Percentiles rank a stretch among this genome's conserved stretches.
Conservation (phyloP, 768 basidiomycete species). For the Russula brevipes region DNA sequence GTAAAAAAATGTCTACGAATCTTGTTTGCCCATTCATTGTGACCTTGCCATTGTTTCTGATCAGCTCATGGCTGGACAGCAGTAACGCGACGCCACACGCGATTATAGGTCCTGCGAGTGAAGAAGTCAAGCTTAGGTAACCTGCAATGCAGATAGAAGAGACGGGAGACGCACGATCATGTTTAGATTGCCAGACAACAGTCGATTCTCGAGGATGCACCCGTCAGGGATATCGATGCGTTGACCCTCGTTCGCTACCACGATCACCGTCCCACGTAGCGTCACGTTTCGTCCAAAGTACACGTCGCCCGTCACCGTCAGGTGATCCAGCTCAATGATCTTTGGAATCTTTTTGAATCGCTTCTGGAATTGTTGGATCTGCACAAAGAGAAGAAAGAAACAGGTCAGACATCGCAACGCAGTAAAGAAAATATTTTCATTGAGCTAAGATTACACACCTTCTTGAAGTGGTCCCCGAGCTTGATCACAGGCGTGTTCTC, state of each 20-base stretch:
- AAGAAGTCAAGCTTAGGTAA: background rate
- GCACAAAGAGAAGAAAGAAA: background rate
- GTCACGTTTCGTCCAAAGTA: constrained; percentile 62
- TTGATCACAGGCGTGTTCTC: constrained; percentile 66
- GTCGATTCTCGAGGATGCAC: constrained; percentile 49
- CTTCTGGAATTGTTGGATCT: constrained; percentile 61
- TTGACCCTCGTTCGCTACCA: constrained; percentile 54
- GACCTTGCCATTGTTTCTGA: background rate
- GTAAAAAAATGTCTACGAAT: background rate
- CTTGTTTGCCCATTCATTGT: background rate
- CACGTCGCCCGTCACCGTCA: constrained; percentile 67
- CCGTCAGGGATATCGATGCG: constrained; percentile 57
- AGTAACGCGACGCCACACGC: background rate
- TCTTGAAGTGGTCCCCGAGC: constrained; percentile 75
- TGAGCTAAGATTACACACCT: constrained; percentile 36
- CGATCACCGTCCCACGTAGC: constrained; percentile 61
- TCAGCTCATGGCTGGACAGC: background rate
- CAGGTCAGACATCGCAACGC: background rate
- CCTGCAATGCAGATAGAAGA: background rate
- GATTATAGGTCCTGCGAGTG: constrained; percentile 15
- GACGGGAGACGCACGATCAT: constrained; percentile 49
- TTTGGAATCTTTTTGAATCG: constrained; percentile 72
- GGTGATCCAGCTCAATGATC: constrained; percentile 68
- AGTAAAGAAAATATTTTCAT: background rate
- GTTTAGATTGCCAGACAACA: constrained; percentile 70